These are phyloP conservation scores for Stephania yunnanensis DNA, from an alignment of 164 flowering plant species.

Conservation along the genomic window DNA sequence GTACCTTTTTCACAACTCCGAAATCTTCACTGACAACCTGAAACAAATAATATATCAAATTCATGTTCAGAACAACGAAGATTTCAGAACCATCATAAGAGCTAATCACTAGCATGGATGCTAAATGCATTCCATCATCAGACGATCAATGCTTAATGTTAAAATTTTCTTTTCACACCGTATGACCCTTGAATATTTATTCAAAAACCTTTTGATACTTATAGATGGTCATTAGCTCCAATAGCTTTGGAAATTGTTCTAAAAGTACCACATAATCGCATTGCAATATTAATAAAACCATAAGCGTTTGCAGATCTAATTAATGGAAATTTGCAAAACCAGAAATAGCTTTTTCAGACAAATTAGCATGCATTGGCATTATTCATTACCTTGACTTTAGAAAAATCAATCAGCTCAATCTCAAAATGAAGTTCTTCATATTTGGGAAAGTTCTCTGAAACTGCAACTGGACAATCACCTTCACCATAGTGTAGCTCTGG, in stretches of 20 bases:
- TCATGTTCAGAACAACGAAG: not conserved
- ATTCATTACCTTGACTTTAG: conserved; percentile 65
- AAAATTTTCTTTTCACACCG: not conserved
- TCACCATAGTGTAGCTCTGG: conserved; percentile 90
- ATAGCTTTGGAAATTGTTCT: not conserved
- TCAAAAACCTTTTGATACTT: not conserved
- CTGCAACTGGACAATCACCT: conserved; percentile 77
- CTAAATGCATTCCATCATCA: too few relatives aligned
- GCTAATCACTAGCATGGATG: not conserved
- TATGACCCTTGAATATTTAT: not conserved
- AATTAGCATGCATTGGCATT: not conserved
- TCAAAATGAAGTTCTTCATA: conserved; percentile 94
- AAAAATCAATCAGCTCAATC: conserved; percentile 84
- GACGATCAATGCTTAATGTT: not conserved
- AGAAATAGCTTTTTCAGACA: not conserved
- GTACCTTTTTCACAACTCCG: conserved; percentile 88
- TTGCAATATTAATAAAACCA: not conserved
- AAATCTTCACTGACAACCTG: conserved; percentile 79
- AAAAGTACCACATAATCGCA: not conserved
- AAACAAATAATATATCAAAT: conserved; percentile 16
- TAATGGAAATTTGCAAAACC: not conserved
- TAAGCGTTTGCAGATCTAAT: not conserved
- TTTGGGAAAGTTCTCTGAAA: conserved; percentile 63
- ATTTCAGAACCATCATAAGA: not conserved
- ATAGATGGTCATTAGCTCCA: not conserved